A percentile compares a stretch with the other conserved stretches of the same genome.
Conservation (phyloP, 2,329 filamentous ascomycete species). For the Xylariaceae sp. region DNA sequence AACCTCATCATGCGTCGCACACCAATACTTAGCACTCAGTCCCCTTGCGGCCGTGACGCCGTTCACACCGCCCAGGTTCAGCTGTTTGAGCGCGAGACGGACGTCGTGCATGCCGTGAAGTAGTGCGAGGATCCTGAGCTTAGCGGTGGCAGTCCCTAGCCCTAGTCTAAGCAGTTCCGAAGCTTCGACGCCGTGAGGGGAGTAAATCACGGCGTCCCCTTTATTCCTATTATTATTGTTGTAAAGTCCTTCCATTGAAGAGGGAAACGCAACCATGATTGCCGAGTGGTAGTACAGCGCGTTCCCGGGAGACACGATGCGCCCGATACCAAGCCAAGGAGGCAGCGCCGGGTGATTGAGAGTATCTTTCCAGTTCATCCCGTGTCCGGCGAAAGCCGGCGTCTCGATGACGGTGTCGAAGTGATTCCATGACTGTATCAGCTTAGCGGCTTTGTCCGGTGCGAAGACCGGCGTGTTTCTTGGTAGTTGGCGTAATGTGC, state of each 20-base stretch:
- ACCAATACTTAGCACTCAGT: conserved; percentile 47
- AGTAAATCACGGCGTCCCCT: conserved; percentile 50
- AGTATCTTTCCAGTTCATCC: conserved; percentile 22
- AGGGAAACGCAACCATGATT: conserved; percentile 51
- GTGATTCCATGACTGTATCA: conserved; percentile 56
- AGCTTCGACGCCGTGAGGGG: conserved; percentile 57
- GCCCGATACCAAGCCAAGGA: conserved; percentile 57
- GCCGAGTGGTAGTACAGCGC: conserved; percentile 60
- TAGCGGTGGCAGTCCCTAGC: conserved; percentile 40
- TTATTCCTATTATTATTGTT: too few species aligned
- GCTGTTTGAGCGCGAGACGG: conserved; percentile 48
- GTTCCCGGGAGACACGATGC: conserved; percentile 51
- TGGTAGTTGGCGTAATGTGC: conserved; percentile 55
- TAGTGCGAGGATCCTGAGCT: conserved; percentile 52
- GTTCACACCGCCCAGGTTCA: conserved; percentile 62
- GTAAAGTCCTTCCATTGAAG: too few species aligned
- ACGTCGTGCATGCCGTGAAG: conserved; percentile 64
- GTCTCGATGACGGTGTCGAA: conserved; percentile 53
- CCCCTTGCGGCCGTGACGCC: conserved; percentile 26
- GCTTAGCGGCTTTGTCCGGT: conserved; percentile 51
- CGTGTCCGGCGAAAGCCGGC: conserved; percentile 38
- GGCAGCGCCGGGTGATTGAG: conserved; percentile 40
- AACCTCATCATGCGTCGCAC: conserved; percentile 62
- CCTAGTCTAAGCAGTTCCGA: conserved; percentile 40
- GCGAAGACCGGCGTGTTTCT: conserved; percentile 55